Conservation (phyloP, 176 grass and related monocot species). For the Aegilops umbellulata region DNA sequence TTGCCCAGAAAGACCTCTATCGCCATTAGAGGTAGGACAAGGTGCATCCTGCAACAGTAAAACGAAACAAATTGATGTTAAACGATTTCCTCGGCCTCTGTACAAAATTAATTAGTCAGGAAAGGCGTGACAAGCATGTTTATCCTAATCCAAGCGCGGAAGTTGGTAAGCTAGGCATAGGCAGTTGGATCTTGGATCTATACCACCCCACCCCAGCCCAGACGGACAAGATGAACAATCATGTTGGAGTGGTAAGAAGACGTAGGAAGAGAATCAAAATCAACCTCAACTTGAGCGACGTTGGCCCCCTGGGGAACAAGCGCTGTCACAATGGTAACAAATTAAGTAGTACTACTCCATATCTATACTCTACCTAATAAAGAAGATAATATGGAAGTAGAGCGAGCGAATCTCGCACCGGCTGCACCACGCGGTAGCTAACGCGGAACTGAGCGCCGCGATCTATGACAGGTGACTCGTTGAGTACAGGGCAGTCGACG, state of each 20-base stretch:
- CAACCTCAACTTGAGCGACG: neutral
- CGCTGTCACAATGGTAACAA: neutral
- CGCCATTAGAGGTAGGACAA: neutral
- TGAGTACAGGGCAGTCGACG: neutral
- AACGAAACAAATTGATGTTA: neutral
- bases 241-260: neutral
- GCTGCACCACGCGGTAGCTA: neutral
- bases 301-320: neutral
- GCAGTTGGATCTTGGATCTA: neutral
- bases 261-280: neutral
- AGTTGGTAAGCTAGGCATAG: neutral
- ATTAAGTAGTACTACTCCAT: neutral
- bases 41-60: conserved; percentile 39
- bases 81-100: neutral
- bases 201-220: no score
- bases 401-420: neutral
- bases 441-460: neutral
- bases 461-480: neutral
- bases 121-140: neutral
- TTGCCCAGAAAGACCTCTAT: conserved; percentile 8
- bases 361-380: neutral
- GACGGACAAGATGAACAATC: neutral
- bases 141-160: conserved; percentile 11
- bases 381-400: neutral
- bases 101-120: neutral